phyloP scores from a whole-genome alignment of 2,329 filamentous ascomycete genomes.

The Trichoderma atrobrunneum region DNA sequence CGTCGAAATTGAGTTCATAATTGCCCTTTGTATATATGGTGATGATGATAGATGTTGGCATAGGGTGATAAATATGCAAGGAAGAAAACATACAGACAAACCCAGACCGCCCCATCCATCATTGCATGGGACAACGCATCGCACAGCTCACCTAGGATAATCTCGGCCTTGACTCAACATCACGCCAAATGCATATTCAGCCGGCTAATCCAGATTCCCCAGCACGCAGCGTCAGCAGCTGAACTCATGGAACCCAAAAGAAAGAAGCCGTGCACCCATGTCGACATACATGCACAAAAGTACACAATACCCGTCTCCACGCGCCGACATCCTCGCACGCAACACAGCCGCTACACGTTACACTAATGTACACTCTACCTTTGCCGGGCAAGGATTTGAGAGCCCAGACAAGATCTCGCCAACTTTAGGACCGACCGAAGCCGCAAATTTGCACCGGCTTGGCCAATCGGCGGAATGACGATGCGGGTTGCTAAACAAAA shows the following conservation, averaged over 20 bases:
- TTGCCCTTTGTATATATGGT: not conserved
- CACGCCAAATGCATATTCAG: not conserved
- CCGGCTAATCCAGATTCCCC: not conserved
- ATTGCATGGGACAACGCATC: not conserved
- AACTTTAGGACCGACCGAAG: not conserved
- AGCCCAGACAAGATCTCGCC: not conserved
- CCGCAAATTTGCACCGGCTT: not conserved
- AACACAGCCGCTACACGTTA: not conserved
- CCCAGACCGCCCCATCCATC: not conserved
- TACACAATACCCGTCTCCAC: not conserved
- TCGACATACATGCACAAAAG: not conserved
- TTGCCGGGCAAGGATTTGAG: not conserved
- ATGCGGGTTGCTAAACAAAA: not conserved
- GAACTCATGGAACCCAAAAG: not conserved
- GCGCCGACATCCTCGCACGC: not conserved
- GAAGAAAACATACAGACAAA: not conserved
- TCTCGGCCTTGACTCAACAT: not conserved
- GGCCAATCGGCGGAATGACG: conserved; percentile 3
- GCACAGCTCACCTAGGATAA: not conserved
- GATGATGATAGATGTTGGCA: not conserved
- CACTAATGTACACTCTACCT: not conserved
- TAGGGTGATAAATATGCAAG: not conserved
- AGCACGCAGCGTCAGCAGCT: not conserved
- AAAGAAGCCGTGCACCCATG: not conserved
- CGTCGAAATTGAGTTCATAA: accelerated